Percentiles rank a stretch among this genome's conserved stretches.
These are phyloP conservation scores for Rachicladosporium sp. DNA, from an alignment of 2,329 filamentous ascomycete genomes.

Conservation along the genomic window DNA sequence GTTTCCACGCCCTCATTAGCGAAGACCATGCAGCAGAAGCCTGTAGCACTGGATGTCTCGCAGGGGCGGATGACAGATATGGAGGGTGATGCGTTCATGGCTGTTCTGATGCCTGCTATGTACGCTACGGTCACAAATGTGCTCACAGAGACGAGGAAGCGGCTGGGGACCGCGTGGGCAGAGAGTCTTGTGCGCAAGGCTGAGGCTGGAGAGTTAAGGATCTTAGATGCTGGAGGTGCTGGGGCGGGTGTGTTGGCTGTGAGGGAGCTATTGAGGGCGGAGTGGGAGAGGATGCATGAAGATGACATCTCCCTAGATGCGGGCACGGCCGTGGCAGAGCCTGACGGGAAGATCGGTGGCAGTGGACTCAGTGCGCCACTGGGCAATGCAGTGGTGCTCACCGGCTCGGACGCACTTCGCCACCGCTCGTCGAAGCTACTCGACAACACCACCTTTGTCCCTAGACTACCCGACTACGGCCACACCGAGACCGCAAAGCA, in stretches of 20 bases:
- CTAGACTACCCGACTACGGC: slow-evolving; percentile 77
- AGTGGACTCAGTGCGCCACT: slow-evolving; percentile 37
- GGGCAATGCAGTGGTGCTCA: slow-evolving; percentile 69
- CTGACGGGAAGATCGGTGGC: slow-evolving; percentile 24
- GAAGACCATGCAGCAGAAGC: slow-evolving; percentile 48
- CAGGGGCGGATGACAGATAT: slow-evolving; percentile 60
- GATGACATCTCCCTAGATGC: slow-evolving; percentile 9
- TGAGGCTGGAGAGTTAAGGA: slow-evolving; percentile 44
- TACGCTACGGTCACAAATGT: slow-evolving; percentile 57
- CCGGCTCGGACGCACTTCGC: slow-evolving; percentile 62
- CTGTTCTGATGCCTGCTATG: slow-evolving; percentile 55
- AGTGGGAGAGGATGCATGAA: slow-evolving; percentile 60
- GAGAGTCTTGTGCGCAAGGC: slow-evolving; percentile 46
- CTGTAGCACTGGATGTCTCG: slow-evolving; percentile 51
- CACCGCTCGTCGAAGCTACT: slow-evolving; percentile 64
- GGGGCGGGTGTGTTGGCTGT: slow-evolving; percentile 65
- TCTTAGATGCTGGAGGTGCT: slow-evolving; percentile 63
- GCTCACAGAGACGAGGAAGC: slow-evolving; percentile 60
- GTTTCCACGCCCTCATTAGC: slow-evolving; percentile 52
- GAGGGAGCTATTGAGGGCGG: slow-evolving; percentile 64
- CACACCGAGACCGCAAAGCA: slow-evolving; percentile 32
- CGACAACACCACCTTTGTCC: slow-evolving; percentile 82
- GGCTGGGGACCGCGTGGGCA: slow-evolving; percentile 60
- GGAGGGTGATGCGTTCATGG: slow-evolving; percentile 61
- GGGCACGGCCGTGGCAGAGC: slow-evolving; percentile 17